These are phyloP conservation scores for Castanea mollissima DNA, from an alignment of 306 rosid species.

Conservation along the genomic window DNA sequence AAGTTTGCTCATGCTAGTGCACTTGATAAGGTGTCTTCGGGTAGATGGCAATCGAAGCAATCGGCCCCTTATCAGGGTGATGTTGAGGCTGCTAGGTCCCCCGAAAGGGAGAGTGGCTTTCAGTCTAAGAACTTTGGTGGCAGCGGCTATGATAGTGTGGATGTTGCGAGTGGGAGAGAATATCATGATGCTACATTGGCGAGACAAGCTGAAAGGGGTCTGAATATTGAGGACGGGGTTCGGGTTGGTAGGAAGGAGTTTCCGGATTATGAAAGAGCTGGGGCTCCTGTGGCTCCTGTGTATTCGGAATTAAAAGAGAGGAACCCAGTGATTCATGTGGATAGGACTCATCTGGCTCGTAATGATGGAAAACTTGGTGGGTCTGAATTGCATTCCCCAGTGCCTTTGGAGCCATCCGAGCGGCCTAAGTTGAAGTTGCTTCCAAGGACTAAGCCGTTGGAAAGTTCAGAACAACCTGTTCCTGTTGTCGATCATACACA, in stretches of 20 bases:
- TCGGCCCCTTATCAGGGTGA: constrained; percentile 54
- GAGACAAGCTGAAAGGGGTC: constrained; percentile 56
- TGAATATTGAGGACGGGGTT: constrained; percentile 38
- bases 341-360: constrained; percentile 41
- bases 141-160: constrained; percentile 38
- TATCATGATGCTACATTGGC: constrained; percentile 52
- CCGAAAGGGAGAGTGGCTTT: constrained; percentile 43
- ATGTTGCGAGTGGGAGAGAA: constrained; percentile 42
- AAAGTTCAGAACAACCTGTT: constrained; percentile 45
- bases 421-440: constrained; percentile 79
- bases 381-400: constrained; percentile 42
- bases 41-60: constrained; percentile 86
- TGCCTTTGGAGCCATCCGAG: constrained; percentile 54
- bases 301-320: constrained; percentile 41
- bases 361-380: constrained; percentile 44
- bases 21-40: constrained; percentile 89
- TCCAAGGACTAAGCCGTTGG: constrained; percentile 68
- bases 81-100: constrained; percentile 46
- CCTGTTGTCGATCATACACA: constrained; percentile 42
- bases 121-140: constrained; percentile 34
- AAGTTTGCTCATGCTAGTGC: constrained; percentile 93
- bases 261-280: constrained; percentile 45
- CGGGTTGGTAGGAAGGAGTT: constrained; percentile 59
- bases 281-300: constrained; percentile 35
- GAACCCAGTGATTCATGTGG: constrained; percentile 31